Evolutionary conservation across 176 grass and related monocot species (phyloP), one percentile per base, ranked within the genome.

Genomic region (Aegilops tauschii): DNA sequence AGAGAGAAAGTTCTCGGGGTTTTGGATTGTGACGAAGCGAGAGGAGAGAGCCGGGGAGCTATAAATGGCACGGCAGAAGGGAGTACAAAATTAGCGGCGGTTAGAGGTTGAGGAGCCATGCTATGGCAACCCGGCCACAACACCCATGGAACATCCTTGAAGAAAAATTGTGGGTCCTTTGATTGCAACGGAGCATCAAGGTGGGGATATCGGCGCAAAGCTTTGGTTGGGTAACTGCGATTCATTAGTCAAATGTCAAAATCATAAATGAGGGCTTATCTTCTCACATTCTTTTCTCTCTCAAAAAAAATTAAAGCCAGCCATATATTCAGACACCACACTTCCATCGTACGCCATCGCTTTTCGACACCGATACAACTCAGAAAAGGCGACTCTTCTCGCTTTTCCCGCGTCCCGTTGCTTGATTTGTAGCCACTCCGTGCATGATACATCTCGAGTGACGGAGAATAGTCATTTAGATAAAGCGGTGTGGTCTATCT

Each of bases 51-150:
- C 3, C 8, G 9, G 44, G 16, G 73, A 34, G 64, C n/a, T 91
- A 90, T 91, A 88, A 91, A 82, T 65, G 78, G 86, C 40, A 64
- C 63, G 7, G 78, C 31, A 58, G 54, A 88, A 78, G 82, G 20
- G 72, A 78, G 18, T 77, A 82, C 45, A 78, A 86, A 78, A 91
- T 72, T 69, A 91, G 77, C 76, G 63, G 82, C 86, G 16, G 86
- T 88, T 88, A 85, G 89, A 64, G 85, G 77, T 81, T 81, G 69
- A 28, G 61, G 69, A 32, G 67, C 73, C 29, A 9, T 78, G 87
- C 78, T 86, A 77, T 39, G 75, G 49, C 20, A 37, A 90, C 85
- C 18, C 85, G 80, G 27, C 80, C 64, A 7, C 80, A 77, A 5
- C 62, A 71, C 20, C 30, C 71, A 90, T 79, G 74, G 84, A 86